Evolutionary conservation across 306 rosid species (phyloP).

Genomic region (Comarum palustre): DNA sequence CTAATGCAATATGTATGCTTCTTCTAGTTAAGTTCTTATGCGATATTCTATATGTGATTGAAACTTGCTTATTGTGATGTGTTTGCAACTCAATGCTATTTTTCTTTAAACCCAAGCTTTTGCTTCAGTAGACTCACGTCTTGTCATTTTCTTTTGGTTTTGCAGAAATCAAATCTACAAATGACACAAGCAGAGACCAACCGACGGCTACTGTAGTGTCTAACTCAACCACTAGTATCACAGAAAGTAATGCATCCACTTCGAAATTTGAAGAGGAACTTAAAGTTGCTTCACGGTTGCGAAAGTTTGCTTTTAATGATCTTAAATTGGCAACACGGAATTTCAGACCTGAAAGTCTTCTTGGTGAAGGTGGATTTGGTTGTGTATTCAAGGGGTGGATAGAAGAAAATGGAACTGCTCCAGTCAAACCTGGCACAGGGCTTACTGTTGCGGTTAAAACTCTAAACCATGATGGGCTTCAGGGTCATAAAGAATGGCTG

Average conservation of each 20-base stretch:
- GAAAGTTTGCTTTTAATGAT: conserved; percentile 80
- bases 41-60: not conserved
- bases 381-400: conserved; percentile 99
- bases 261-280: conserved; percentile 90
- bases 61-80: not conserved
- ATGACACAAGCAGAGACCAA: conserved; percentile 75
- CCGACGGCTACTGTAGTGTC: conserved; percentile 61
- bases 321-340: conserved; percentile 93
- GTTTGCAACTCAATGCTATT: not conserved
- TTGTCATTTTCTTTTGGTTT: conserved; percentile 6
- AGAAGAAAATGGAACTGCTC: conserved; percentile 98
- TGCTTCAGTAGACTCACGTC: conserved; percentile 7
- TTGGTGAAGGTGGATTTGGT: conserved; percentile 99
- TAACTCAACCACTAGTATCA: conserved; percentile 77
- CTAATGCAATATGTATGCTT: not conserved
- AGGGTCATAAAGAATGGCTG: conserved; percentile 99
- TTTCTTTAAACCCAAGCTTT: not conserved
- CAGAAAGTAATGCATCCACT: conserved; percentile 87
- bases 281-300: conserved; percentile 82
- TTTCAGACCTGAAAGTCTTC: conserved; percentile 98
- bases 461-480: conserved; percentile 96
- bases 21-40: not conserved
- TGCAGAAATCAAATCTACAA: conserved; percentile 71
- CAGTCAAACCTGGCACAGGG: conserved; percentile 97
- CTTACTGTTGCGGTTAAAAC: conserved; percentile 98